phyloP scores from a whole-genome alignment of 2,329 filamentous ascomycete genomes.

The Epichloe amarillans region DNA sequence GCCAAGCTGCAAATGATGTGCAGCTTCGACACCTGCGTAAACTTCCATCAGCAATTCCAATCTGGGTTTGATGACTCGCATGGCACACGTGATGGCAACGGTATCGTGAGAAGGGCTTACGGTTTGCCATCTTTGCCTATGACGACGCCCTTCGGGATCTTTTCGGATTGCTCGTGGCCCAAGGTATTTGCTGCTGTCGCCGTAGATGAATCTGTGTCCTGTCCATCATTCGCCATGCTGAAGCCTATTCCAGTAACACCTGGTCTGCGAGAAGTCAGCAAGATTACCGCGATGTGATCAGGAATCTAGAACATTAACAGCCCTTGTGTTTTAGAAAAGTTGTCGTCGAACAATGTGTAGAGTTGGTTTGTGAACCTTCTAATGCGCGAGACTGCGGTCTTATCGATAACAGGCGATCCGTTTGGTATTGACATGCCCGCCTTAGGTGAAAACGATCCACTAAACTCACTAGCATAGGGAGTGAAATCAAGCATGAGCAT shows the following conservation, averaged over 20 bases:
- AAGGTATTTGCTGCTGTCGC: constrained; percentile 9
- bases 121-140: constrained; percentile 74
- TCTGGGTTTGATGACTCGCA: background rate
- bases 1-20: constrained; percentile 19
- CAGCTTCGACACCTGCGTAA: constrained; percentile 20
- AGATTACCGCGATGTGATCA: background rate
- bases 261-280: background rate
- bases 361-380: no score
- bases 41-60: background rate
- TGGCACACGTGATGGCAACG: background rate
- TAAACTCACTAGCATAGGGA: background rate
- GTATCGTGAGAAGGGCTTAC: constrained; percentile 35
- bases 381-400: no score
- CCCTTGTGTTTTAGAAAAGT: background rate
- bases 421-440: background rate
- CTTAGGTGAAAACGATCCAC: background rate
- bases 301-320: background rate
- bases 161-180: constrained; percentile 29
- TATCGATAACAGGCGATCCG: no score
- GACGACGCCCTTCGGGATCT: constrained; percentile 57
- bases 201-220: constrained; percentile 15
- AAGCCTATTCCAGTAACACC: background rate
- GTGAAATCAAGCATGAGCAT: background rate
- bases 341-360: no score
- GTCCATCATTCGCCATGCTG: constrained; percentile 25